phyloP scores from a whole-genome alignment of 1,284 basidiomycete genomes.

The Ustilago vetiveriae region DNA sequence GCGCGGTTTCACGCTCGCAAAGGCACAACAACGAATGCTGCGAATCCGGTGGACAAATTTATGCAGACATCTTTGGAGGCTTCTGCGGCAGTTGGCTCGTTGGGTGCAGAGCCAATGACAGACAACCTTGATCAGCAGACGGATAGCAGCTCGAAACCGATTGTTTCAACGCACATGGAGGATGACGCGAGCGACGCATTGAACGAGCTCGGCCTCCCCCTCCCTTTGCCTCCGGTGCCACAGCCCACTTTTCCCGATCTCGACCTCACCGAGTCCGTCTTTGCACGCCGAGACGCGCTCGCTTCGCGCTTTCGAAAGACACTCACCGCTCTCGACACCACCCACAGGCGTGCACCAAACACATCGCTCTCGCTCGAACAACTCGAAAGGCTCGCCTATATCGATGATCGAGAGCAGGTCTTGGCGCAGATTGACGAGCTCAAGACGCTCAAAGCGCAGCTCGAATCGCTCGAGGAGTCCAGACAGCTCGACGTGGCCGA shows the following conservation, averaged over 20 bases:
- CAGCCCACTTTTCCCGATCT: slow-evolving; percentile 43
- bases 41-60: not conserved
- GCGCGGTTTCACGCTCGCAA: slow-evolving; percentile 6
- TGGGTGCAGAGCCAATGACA: not conserved
- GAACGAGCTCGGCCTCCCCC: slow-evolving; percentile 34
- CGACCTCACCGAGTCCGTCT: slow-evolving; percentile 41
- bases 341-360: slow-evolving; percentile 43
- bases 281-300: slow-evolving; percentile 36
- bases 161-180: not conserved
- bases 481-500: slow-evolving; percentile 12
- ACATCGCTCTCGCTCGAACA: slow-evolving; percentile 45
- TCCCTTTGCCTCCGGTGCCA: slow-evolving; percentile 19
- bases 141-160: not conserved
- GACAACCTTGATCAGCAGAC: not conserved
- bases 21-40: not conserved
- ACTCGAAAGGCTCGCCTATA: slow-evolving; percentile 56
- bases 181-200: not conserved
- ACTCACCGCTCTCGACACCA: slow-evolving; percentile 34
- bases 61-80: not conserved
- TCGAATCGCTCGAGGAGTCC: slow-evolving; percentile 47
- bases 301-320: slow-evolving; percentile 37
- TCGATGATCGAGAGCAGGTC: slow-evolving; percentile 49
- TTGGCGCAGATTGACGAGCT: slow-evolving; percentile 50
- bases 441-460: slow-evolving; percentile 45
- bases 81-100: slow-evolving; percentile 1